A percentile compares a stretch with the other conserved stretches of the same genome.
These are phyloP conservation scores for Paramyrothecium sp. DNA, from an alignment of 2,329 filamentous ascomycete species.

Conservation along the genomic window DNA sequence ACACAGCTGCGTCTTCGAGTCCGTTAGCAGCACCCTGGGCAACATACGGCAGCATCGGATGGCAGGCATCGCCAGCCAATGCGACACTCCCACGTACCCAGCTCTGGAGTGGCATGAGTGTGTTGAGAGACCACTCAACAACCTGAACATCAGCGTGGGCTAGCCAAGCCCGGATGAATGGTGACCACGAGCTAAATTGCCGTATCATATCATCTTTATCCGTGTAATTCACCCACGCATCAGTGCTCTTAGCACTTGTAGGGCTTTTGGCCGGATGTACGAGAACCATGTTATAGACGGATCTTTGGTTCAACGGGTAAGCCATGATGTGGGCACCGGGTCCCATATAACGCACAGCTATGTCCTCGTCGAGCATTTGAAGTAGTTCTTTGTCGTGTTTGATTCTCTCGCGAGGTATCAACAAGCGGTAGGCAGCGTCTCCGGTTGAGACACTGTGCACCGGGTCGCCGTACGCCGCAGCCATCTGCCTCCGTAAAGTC, in stretches of 20 bases:
- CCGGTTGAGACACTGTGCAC: conserved; percentile 46
- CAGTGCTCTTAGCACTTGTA: conserved; percentile 37
- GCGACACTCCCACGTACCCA: conserved; percentile 57
- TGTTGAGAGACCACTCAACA: conserved; percentile 64
- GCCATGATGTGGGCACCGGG: conserved; percentile 66
- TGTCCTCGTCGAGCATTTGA: conserved; percentile 53
- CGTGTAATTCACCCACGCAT: conserved; percentile 62
- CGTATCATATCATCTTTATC: conserved; percentile 59
- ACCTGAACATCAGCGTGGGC: conserved; percentile 62
- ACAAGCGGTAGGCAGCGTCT: conserved; percentile 53
- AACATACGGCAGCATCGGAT: conserved; percentile 66
- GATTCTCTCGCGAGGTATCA: conserved; percentile 58
- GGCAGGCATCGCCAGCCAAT: conserved; percentile 64
- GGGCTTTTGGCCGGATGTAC: conserved; percentile 61
- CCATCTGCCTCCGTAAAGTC: conserved; percentile 45
- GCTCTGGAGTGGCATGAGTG: conserved; percentile 59
- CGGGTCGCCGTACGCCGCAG: conserved; percentile 47
- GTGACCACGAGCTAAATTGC: conserved; percentile 60
- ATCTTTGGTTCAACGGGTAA: conserved; percentile 62
- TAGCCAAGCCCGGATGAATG: conserved; percentile 58
- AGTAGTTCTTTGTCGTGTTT: conserved; percentile 64
- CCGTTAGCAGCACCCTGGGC: conserved; percentile 68
- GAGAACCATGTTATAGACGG: conserved; percentile 66
- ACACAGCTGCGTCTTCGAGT: conserved; percentile 63
- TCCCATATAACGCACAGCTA: conserved; percentile 64